Evolutionary conservation across 441 rosid species (phyloP), one percentile per base, ranked within the genome.

Genomic region (Cnidoscolus chayamansa): DNA sequence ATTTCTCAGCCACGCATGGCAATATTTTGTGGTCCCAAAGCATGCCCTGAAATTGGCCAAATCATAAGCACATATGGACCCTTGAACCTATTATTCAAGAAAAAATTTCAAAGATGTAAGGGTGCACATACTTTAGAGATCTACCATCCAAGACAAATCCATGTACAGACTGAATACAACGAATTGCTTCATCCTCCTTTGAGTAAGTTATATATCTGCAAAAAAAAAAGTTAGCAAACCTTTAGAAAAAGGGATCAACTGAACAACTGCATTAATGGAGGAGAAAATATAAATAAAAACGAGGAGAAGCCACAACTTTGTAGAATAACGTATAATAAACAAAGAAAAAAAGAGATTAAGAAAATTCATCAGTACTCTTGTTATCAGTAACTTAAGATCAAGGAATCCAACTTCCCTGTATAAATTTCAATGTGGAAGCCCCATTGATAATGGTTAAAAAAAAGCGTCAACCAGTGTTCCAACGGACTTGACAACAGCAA

Each of bases 1-100:
- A 85, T 85, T 92, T 81, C 97, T 86, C 74, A 92, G 83, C 97
- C 97, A 92, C 67, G 94, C 92, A 81, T 92, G 97, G 69, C 96
- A 92, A 66, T 92, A 92, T 75, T 92, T 92, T 32, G 96, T 90
- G 58, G 97, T 92, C 76, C 97, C 97, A 85, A 90, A 92, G 83
- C 96, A 92, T 10, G 90, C 97, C 86, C 96, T 92, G 87, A 31
- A 71, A 81, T 63, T n/a, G 3, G 1, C 7, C 2, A 45, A 17
- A 49, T 20, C 2, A 69, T 66, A 10, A 71, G 56, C 35, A 67
- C 15, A 5, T 1, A 45, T 5, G 54, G 17, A 40, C 45, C 45
- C 45, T 40, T 40, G 7, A 55, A 48, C 74, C 11, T 45, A 57
- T 51, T 43, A 57, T 16, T n/a, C 48, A 47, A 32, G 40, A 43